Conservation (phyloP, 1,284 basidiomycete species). For the Rhizoctonia solani region DNA sequence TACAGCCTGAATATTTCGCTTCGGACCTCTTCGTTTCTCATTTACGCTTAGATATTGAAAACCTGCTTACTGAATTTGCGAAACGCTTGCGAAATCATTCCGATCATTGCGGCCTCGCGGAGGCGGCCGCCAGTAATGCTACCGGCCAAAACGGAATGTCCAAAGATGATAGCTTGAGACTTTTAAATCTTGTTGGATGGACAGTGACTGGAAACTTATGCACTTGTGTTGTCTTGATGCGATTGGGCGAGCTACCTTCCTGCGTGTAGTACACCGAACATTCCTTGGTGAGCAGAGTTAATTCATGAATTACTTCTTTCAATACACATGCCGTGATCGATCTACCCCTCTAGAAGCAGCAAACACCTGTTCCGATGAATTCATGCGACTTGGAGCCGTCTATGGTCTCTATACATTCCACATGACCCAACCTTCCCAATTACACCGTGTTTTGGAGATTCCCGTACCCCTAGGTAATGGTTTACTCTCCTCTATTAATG, state of each 20-base stretch:
- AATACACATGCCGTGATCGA: not conserved
- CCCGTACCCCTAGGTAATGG: constrained; percentile 13
- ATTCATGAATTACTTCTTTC: not conserved
- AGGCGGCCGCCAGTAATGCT: constrained; percentile 2
- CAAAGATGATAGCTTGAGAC: constrained; percentile 6
- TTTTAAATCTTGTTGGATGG: constrained; percentile 25
- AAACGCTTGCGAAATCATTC: constrained; percentile 18
- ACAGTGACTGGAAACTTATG: constrained; percentile 24
- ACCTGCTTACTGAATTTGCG: constrained; percentile 21
- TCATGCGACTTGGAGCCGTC: constrained; percentile 25
- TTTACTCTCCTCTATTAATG: not conserved
- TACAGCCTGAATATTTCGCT: constrained; percentile 27
- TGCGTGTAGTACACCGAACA: constrained; percentile 25
- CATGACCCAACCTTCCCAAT: constrained; percentile 19
- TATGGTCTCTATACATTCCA: constrained; percentile 31
- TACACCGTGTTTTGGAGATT: constrained; percentile 5
- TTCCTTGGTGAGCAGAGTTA: constrained; percentile 23
- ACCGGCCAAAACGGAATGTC: constrained; percentile 24
- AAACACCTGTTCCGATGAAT: not conserved
- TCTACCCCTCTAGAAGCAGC: constrained; percentile 1
- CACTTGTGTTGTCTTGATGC: constrained; percentile 33
- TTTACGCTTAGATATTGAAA: constrained; percentile 19
- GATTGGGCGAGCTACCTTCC: constrained; percentile 23
- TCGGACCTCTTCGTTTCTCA: constrained; percentile 17
- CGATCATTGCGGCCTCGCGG: constrained; percentile 25